Evolutionary conservation across 2,329 filamentous ascomycete species (phyloP).

Genomic region (Botryotinia globosa): DNA sequence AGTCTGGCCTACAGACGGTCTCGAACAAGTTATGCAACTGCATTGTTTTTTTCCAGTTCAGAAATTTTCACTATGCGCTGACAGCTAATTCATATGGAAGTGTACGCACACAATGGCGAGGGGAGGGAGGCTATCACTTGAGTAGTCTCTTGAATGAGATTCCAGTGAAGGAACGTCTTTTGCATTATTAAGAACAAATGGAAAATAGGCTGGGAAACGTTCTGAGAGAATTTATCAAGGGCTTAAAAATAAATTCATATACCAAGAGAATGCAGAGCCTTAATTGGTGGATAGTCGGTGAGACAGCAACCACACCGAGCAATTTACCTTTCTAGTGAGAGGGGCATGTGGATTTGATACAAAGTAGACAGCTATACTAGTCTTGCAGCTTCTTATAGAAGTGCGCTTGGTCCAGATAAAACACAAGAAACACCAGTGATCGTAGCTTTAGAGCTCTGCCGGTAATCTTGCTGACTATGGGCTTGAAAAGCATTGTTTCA

Average conservation of each 20-base stretch:
- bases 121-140: not conserved
- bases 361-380: not conserved
- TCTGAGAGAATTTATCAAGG: not conserved
- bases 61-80: not conserved
- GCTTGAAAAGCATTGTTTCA: not conserved
- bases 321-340: not conserved
- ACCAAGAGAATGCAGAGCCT: not conserved
- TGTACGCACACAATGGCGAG: accelerated
- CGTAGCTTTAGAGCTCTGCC: not conserved
- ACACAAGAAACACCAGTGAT: not conserved
- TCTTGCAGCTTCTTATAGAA: not conserved
- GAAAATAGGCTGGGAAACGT: not conserved
- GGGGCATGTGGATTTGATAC: not conserved
- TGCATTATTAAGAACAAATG: not conserved
- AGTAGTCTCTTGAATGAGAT: not conserved
- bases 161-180: not conserved
- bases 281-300: not conserved
- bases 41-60: not conserved
- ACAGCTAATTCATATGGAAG: not conserved
- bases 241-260: not conserved
- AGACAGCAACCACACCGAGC: not conserved
- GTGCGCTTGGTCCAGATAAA: not conserved
- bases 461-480: not conserved
- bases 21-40: not conserved
- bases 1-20: not conserved